Evolutionary conservation across 169 alveolate genomes (phyloP).

Genomic region (Theileria equi): DNA sequence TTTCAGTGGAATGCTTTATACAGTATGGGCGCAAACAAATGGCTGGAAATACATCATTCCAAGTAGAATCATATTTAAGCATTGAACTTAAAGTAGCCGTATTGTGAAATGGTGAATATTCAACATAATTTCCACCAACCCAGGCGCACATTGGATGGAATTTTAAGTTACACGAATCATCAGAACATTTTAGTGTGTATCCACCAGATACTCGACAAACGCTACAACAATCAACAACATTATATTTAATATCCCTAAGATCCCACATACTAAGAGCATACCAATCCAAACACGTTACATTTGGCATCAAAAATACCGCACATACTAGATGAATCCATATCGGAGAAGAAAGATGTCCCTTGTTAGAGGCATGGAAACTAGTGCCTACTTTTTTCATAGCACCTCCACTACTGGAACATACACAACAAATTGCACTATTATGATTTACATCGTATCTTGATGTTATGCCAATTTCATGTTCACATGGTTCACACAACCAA

Average conservation of each 20-base stretch:
- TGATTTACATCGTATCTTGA: slow-evolving; percentile 14
- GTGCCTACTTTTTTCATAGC: slow-evolving; percentile 34
- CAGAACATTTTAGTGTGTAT: slow-evolving; percentile 12
- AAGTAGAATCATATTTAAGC: not conserved
- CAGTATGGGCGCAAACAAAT: slow-evolving; percentile 20
- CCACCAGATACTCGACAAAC: slow-evolving; percentile 56
- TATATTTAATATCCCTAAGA: not conserved
- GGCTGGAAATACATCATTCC: slow-evolving; percentile 28
- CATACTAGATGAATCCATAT: slow-evolving; percentile 59
- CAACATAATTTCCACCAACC: slow-evolving; percentile 48
- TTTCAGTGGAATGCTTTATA: slow-evolving; percentile 19
- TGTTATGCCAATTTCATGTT: slow-evolving; percentile 18
- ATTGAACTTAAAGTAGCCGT: not conserved
- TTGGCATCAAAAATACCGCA: slow-evolving; percentile 50
- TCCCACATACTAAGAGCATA: slow-evolving; percentile 36
- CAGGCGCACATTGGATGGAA: slow-evolving; percentile 58
- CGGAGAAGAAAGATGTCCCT: not conserved
- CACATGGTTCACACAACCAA: slow-evolving; percentile 45
- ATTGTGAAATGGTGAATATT: slow-evolving; percentile 26
- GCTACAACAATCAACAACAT: not conserved
- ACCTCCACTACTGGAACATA: slow-evolving; percentile 60
- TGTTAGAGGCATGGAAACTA: not conserved
- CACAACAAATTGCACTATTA: slow-evolving; percentile 45
- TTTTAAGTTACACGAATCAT: slow-evolving; percentile 11
- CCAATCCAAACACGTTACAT: slow-evolving; percentile 30